Evolutionary conservation across 306 rosid species (phyloP).

Genomic region (Arachis hypogaea): DNA sequence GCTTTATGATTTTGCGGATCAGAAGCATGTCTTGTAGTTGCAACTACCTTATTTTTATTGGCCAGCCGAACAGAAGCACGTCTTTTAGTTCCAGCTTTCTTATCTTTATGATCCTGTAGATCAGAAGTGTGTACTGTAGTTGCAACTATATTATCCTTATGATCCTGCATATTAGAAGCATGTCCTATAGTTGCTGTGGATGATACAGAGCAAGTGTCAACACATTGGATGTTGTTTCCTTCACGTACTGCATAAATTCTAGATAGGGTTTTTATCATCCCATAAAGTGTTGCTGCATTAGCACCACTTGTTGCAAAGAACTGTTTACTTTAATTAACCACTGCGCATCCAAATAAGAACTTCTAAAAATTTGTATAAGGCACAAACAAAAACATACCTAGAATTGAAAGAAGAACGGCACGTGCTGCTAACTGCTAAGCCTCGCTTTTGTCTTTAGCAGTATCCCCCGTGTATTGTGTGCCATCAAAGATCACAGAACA

Average conservation of each 20-base stretch:
- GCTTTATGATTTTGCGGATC: too few species aligned
- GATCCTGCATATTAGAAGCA: neutral
- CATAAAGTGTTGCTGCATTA: conserved; percentile 25
- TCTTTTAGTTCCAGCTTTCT: conserved; percentile 9
- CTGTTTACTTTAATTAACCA: conserved; percentile 25
- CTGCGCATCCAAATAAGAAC: neutral
- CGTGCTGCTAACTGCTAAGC: conserved; percentile 67
- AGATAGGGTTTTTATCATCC: conserved; percentile 46
- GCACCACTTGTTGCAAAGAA: conserved; percentile 38
- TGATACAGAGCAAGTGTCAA: neutral
- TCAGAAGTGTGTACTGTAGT: conserved; percentile 13
- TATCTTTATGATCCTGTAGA: neutral
- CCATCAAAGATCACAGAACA: conserved; percentile 56
- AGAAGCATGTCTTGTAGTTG: too few species aligned
- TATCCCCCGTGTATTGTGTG: conserved; percentile 39
- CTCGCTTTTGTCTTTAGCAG: conserved; percentile 49
- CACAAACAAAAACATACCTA: conserved; percentile 43
- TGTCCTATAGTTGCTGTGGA: conserved; percentile 22
- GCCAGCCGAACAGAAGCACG: neutral
- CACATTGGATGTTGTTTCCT: neutral
- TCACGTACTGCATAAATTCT: conserved; percentile 30
- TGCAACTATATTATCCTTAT: neutral
- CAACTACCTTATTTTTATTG: too few species aligned
- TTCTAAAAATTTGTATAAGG: neutral
- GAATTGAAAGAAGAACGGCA: conserved; percentile 44